These are phyloP conservation scores for Fraxinus cuspidata DNA, from an alignment of 257 asterid species.

Conservation along the genomic window DNA sequence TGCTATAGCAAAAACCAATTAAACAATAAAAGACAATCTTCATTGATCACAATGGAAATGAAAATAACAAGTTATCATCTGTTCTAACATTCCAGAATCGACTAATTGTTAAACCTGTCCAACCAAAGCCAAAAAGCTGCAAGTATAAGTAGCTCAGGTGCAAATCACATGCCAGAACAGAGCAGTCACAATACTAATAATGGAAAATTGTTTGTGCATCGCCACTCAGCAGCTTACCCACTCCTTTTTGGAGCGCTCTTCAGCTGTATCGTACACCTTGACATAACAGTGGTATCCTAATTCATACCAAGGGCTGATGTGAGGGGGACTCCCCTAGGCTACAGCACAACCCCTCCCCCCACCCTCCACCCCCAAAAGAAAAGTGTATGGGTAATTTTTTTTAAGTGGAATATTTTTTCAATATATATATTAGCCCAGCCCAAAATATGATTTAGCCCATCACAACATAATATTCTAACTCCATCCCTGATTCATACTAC, in stretches of 20 bases:
- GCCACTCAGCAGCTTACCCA: not conserved
- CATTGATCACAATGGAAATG: not conserved
- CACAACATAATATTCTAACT: too few relatives aligned
- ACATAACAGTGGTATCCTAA: not conserved
- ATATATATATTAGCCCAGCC: too few relatives aligned
- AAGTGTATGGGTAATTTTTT: too few relatives aligned
- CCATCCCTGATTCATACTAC: too few relatives aligned
- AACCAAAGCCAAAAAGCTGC: not conserved
- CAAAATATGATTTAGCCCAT: too few relatives aligned
- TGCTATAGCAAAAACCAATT: not conserved
- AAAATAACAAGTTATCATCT: not conserved
- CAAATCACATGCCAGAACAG: not conserved
- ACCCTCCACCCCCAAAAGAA: too few relatives aligned
- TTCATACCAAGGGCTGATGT: too few relatives aligned
- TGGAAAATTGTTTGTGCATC: not conserved
- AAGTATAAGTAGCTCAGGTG: not conserved
- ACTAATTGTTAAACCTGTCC: slow-evolving; percentile 1
- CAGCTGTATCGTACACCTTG: not conserved
- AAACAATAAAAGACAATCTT: slow-evolving; percentile 10
- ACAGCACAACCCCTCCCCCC: too few relatives aligned
- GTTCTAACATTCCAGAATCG: not conserved
- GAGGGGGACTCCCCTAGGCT: too few relatives aligned
- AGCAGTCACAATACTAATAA: not conserved
- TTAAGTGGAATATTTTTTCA: too few relatives aligned
- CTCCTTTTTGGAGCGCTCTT: not conserved